Evolutionary conservation across 805 yeast genomes (phyloP).

Genomic region (Spathaspora girioi): DNA sequence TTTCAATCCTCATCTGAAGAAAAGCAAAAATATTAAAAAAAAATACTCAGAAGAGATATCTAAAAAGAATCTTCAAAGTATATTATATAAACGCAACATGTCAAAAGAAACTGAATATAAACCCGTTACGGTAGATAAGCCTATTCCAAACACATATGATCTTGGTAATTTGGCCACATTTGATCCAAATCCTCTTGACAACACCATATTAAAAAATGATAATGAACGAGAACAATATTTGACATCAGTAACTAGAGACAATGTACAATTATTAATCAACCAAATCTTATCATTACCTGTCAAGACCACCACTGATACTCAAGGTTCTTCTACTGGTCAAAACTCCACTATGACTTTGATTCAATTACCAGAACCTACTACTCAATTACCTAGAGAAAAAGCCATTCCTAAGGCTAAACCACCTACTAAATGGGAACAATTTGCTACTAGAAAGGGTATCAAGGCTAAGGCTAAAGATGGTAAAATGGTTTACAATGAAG

Average conservation of each 20-base stretch:
- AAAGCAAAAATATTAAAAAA: not conserved
- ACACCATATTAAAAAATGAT: constrained; percentile 51
- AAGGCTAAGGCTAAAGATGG: constrained; percentile 86
- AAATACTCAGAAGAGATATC: not conserved
- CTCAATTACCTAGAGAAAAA: constrained; percentile 90
- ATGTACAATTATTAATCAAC: constrained; percentile 85
- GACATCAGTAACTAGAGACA: constrained; percentile 74
- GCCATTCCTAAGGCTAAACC: constrained; percentile 90
- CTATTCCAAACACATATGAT: constrained; percentile 85
- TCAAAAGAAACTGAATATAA: constrained; percentile 33
- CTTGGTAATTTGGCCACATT: constrained; percentile 88
- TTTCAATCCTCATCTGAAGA: not conserved
- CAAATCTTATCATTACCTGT: constrained; percentile 89
- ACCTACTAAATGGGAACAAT: constrained; percentile 93
- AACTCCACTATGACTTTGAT: constrained; percentile 78
- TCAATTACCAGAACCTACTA: constrained; percentile 77
- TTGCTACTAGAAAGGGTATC: constrained; percentile 95
- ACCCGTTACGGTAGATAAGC: constrained; percentile 86
- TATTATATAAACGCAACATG: constrained; percentile 6
- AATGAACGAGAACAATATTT: constrained; percentile 60
- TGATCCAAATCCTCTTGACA: constrained; percentile 83
- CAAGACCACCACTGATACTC: constrained; percentile 77
- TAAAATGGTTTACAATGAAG: constrained; percentile 87
- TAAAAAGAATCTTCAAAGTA: not conserved
- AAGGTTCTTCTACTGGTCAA: constrained; percentile 55